Base-by-base conservation (phyloP, 2,329 filamentous ascomycete species). In the Dryadomyces quercus-mongolicae region DNA sequence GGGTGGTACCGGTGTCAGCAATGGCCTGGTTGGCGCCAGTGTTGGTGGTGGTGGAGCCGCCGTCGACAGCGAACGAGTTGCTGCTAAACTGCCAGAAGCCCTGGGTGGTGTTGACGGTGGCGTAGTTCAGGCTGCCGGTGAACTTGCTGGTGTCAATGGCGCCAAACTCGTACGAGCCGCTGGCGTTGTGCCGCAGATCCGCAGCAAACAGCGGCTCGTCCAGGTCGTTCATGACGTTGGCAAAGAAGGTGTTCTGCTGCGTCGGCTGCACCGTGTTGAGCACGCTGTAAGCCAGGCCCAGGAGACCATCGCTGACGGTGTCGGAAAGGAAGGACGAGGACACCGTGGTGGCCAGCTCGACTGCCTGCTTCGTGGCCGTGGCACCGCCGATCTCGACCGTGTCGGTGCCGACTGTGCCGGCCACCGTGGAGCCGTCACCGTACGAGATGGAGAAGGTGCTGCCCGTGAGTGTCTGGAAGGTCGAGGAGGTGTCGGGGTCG, bases 111-210 rank as follows among this genome's bases (percentile, higher is more conserved):
- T 87, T 78, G 57, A 88, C 74, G 10, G 76, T 70, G 20, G 82
- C 72, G 64, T 82, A 88, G 21, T 74, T 68, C 61, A 91, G 75
- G 4, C 74, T 62, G 38, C 85, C 86, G 2, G 66, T 72, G 66
- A 85, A 86, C 61, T 86, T 81, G 54, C 69, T 70, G 1, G 62
- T 64, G 64, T 91, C 84, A 62, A 91, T 82, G 60, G 68, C 75
- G 57, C 87, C 87, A 62, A 91, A 91, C 63, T 88, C 82, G 69
- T 88, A 91, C 34, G 77, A 75, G 48, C 86, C 86, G 2, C 73
- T 70, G 16, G 73, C 71, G 56, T 75, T 72, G 59, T 78, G 74
- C 62, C 80, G 78, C 47, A 92, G 73, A 57, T 85, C 77, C 22
- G 83, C 85, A 0, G 85, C 87, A 68, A 91, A 86, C 44, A 91